Evolutionary conservation across 495 filamentous ascomycete genomes (phyloP).

Genomic region (Neurospora sp.): DNA sequence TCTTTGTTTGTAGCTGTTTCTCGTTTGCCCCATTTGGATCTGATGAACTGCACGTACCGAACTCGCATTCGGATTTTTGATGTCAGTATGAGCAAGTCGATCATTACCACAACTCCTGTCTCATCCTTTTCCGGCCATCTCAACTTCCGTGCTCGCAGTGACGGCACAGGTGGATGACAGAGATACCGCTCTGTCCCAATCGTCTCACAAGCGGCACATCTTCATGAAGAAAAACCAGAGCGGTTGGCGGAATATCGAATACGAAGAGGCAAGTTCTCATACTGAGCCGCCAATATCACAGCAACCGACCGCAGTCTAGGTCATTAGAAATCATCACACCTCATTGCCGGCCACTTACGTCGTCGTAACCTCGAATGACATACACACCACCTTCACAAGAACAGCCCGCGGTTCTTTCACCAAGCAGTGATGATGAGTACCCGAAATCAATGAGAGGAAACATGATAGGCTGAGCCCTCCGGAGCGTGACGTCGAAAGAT

Average conservation of each 20-base stretch:
- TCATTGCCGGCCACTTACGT: neutral
- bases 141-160: neutral
- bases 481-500: neutral
- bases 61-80: neutral
- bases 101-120: neutral
- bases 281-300: neutral
- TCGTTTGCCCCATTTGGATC: neutral
- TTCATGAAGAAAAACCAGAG: neutral
- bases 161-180: neutral
- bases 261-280: neutral
- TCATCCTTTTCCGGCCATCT: neutral
- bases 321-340: neutral
- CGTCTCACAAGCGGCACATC: neutral
- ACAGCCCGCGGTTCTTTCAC: neutral
- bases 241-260: neutral
- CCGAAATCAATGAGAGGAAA: neutral
- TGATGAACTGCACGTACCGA: neutral
- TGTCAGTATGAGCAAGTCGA: neutral
- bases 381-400: neutral
- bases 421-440: neutral
- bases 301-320: neutral
- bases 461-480: neutral
- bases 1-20: neutral
- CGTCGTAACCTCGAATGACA: neutral
- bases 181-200: neutral